These are phyloP conservation scores for Schizophyllum commune DNA, from an alignment of 1,284 basidiomycete species.

Conservation along the genomic window DNA sequence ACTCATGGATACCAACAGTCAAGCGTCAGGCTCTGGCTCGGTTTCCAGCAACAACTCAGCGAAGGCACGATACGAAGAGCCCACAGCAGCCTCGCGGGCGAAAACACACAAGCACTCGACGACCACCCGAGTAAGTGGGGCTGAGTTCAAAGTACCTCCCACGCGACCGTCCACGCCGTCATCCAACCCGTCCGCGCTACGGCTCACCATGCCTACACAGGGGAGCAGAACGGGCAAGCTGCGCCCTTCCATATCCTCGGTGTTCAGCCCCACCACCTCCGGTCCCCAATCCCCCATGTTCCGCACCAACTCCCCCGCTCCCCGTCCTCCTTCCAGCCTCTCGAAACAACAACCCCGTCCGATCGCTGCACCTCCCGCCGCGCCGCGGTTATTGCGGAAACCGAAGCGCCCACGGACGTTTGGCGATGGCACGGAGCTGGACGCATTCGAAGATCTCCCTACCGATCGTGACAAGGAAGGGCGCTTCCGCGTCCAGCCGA, in stretches of 20 bases:
- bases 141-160: slow-evolving; percentile 63
- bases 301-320: slow-evolving; percentile 50
- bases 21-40: slow-evolving; percentile 47
- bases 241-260: slow-evolving; percentile 63
- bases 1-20: slow-evolving; percentile 52
- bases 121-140: slow-evolving; percentile 41
- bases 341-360: slow-evolving; percentile 20
- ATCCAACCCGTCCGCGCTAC: slow-evolving; percentile 61
- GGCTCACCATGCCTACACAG: slow-evolving; percentile 80
- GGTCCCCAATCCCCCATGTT: slow-evolving; percentile 23
- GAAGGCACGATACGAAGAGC: slow-evolving; percentile 56
- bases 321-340: slow-evolving; percentile 45
- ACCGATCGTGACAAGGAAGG: slow-evolving; percentile 79
- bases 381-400: slow-evolving; percentile 64
- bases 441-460: slow-evolving; percentile 84
- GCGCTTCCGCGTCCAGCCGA: slow-evolving; percentile 62
- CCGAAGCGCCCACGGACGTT: slow-evolving; percentile 70
- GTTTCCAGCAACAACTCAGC: slow-evolving; percentile 25
- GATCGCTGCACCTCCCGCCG: slow-evolving; percentile 23
- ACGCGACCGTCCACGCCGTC: slow-evolving; percentile 71
- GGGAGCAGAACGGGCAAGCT: slow-evolving; percentile 53
- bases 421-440: slow-evolving; percentile 91
- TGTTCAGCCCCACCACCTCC: slow-evolving; percentile 46
- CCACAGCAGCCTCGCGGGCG: slow-evolving; percentile 71
- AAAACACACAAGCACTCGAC: slow-evolving; percentile 55